Evolutionary conservation across 176 grass and related monocot genomes (phyloP).

Genomic region (Dendrocalamus sinicus): DNA sequence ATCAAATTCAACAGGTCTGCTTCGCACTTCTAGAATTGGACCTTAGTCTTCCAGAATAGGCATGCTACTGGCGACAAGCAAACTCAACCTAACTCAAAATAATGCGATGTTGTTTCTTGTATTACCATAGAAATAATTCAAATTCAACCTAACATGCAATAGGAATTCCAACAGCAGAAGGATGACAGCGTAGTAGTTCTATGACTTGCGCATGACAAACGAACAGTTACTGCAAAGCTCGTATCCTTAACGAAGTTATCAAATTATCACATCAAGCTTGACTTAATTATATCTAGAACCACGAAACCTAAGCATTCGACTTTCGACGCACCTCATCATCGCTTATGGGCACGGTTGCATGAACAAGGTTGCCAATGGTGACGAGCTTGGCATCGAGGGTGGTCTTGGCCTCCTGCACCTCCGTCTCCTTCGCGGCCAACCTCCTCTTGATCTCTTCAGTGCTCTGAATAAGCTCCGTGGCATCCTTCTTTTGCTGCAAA

Average conservation of each 20-base stretch:
- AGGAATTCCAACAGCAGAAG: not conserved
- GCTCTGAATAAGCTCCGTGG: constrained; percentile 69
- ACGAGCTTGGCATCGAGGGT: constrained; percentile 64
- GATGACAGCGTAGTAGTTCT: not conserved
- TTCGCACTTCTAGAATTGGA: not conserved
- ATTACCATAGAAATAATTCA: not conserved
- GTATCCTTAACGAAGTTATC: not conserved
- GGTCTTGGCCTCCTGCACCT: constrained; percentile 90
- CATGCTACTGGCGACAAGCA: not conserved
- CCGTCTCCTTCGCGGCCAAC: constrained; percentile 66
- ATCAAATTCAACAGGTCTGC: not conserved
- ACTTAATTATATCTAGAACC: not conserved
- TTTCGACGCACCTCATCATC: constrained; percentile 59
- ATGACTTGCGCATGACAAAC: not conserved
- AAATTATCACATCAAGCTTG: not conserved
- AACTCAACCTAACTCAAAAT: not conserved
- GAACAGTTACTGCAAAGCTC: not conserved
- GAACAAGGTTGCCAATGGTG: constrained; percentile 85
- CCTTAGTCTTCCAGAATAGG: not conserved
- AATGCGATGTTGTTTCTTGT: not conserved
- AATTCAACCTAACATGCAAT: not conserved
- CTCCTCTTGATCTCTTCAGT: constrained; percentile 81
- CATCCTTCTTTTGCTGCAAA: constrained; percentile 63
- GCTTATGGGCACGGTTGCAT: constrained; percentile 70
- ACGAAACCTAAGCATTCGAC: not conserved